Evolutionary conservation across 1,139 yeast genomes (phyloP).

Genomic region (Taphrina pruni): DNA sequence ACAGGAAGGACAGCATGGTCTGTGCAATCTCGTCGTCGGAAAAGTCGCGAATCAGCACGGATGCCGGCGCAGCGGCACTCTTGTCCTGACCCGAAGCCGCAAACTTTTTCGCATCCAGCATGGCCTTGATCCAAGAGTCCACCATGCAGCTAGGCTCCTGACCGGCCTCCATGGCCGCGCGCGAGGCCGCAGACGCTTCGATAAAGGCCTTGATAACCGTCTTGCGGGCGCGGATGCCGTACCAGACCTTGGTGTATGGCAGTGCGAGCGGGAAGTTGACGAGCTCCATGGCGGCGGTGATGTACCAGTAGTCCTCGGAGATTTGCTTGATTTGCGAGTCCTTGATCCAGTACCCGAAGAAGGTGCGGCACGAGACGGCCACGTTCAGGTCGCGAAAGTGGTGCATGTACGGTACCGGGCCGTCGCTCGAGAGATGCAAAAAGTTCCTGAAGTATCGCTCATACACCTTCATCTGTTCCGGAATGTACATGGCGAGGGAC

Average conservation of each 20-base stretch:
- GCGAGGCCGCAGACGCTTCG: conserved; percentile 83
- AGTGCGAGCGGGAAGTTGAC: conserved; percentile 96
- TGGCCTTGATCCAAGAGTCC: conserved; percentile 91
- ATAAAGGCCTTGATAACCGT: conserved; percentile 91
- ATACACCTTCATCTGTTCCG: conserved; percentile 81
- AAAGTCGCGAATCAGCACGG: conserved; percentile 76
- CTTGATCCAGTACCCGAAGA: conserved; percentile 93
- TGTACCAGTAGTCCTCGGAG: conserved; percentile 87
- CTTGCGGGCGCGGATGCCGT: conserved; percentile 91
- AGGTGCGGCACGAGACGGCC: conserved; percentile 87
- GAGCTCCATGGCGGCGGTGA: conserved; percentile 93
- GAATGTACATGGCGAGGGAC: conserved; percentile 83
- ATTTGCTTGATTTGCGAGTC: conserved; percentile 84
- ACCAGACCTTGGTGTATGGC: conserved; percentile 97
- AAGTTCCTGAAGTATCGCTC: conserved; percentile 77
- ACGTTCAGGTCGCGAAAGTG: conserved; percentile 95
- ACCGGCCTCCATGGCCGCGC: conserved; percentile 75
- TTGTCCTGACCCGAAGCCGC: conserved; percentile 53
- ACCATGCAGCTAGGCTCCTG: conserved; percentile 84
- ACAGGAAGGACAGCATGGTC: conserved; percentile 91
- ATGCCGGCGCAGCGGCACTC: conserved; percentile 54
- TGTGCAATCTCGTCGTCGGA: conserved; percentile 90
- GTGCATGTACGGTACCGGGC: conserved; percentile 79
- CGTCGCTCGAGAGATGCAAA: conserved; percentile 60
- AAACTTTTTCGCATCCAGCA: conserved; percentile 74